phyloP scores from a whole-genome alignment of 257 asterid genomes.

The Handroanthus guayacan region DNA sequence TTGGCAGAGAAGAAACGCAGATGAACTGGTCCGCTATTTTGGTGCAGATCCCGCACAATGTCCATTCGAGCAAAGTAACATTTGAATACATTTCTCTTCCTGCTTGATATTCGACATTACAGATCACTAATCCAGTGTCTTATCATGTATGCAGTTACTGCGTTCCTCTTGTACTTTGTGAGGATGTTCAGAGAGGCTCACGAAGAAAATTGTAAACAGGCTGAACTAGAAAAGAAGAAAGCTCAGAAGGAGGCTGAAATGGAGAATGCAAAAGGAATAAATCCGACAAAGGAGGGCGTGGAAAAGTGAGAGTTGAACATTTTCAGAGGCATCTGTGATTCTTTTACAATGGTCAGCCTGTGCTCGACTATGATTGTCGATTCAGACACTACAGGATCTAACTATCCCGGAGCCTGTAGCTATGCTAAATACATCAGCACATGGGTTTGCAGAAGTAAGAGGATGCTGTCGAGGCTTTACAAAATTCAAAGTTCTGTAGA shows the following conservation, averaged over 20 bases:
- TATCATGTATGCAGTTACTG: slow-evolving; percentile 68
- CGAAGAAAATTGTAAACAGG: slow-evolving; percentile 92
- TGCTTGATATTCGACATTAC: slow-evolving; percentile 4
- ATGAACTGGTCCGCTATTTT: slow-evolving; percentile 90
- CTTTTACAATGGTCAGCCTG: slow-evolving; percentile 26
- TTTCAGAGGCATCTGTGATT: slow-evolving; percentile 31
- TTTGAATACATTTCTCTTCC: slow-evolving; percentile 1
- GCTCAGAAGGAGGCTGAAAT: slow-evolving; percentile 88
- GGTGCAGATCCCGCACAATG: slow-evolving; percentile 96
- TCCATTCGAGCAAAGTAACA: slow-evolving; percentile 96
- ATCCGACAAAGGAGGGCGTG: slow-evolving; percentile 56
- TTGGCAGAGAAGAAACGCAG: slow-evolving; percentile 94
- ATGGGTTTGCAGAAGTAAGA: slow-evolving; percentile 36
- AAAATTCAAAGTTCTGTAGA: slow-evolving; percentile 40
- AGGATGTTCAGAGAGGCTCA: slow-evolving; percentile 87
- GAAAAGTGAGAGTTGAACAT: slow-evolving; percentile 49
- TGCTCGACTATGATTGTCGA: slow-evolving; percentile 10
- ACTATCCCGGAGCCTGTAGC: slow-evolving; percentile 41
- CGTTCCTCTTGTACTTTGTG: slow-evolving; percentile 89
- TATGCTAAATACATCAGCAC: slow-evolving; percentile 38
- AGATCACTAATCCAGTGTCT: slow-evolving; percentile 37
- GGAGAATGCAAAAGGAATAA: slow-evolving; percentile 70
- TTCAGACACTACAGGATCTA: slow-evolving; percentile 31
- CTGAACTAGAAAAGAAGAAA: slow-evolving; percentile 94
- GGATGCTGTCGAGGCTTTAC: slow-evolving; percentile 50